Evolutionary conservation across 768 basidiomycete genomes (phyloP).

Genomic region (Rhizopogon vinicolor): DNA sequence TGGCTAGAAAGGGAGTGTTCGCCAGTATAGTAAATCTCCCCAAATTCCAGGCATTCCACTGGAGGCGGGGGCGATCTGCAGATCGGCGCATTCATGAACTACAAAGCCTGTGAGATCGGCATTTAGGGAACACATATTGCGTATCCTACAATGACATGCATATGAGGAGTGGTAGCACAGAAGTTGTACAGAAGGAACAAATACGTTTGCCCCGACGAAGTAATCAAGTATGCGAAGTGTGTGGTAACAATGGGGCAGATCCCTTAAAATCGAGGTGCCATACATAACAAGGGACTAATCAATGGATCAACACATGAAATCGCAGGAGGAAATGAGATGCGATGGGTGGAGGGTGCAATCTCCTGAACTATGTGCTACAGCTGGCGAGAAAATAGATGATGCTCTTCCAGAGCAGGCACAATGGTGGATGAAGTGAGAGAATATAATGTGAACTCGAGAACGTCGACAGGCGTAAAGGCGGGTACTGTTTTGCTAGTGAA

Average conservation of each 20-base stretch:
- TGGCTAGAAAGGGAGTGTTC: slow-evolving; percentile 63
- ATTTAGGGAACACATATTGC: too few relatives aligned
- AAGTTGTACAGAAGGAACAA: slow-evolving; percentile 2
- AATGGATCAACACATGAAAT: not conserved
- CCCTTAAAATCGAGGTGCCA: slow-evolving; percentile 1
- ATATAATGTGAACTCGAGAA: not conserved
- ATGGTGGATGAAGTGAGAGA: not conserved
- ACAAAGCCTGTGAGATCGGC: too few relatives aligned
- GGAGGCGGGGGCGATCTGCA: not conserved
- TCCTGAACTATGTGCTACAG: slow-evolving; percentile 5
- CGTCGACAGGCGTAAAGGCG: not conserved
- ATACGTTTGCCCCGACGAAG: not conserved
- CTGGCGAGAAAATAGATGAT: slow-evolving; percentile 2
- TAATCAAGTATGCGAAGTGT: slow-evolving; percentile 1
- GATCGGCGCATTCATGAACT: not conserved
- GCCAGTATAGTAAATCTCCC: slow-evolving; percentile 6
- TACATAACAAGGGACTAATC: not conserved
- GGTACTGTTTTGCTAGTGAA: not conserved
- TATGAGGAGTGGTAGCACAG: slow-evolving; percentile 3
- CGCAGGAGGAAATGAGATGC: not conserved
- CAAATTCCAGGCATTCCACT: not conserved
- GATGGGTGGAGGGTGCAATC: not conserved
- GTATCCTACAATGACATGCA: not conserved
- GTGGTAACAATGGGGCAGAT: slow-evolving; percentile 1
- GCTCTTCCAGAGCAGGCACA: not conserved